Evolutionary conservation across 2,329 filamentous ascomycete species (phyloP), one percentile per base, ranked within the genome.

Genomic region (Exophiala phaeomuriformis): DNA sequence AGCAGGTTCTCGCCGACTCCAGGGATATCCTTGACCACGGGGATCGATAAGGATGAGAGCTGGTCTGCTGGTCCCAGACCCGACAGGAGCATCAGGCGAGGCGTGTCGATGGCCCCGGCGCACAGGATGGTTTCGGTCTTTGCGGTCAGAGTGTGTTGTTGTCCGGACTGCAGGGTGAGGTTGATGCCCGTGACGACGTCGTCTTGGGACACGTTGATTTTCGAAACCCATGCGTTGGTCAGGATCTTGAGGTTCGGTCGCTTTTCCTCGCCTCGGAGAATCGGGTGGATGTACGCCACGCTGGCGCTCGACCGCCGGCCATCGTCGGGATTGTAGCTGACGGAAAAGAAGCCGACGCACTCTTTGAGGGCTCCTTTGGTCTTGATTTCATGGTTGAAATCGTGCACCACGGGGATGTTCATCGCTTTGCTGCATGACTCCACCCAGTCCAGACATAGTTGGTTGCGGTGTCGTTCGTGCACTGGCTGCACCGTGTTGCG

Each of bases 271-370:
- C 88, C 88, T 39, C 85, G 82, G 49, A 95, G 79, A 65, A 95
- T 90, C 35, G 90, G 90, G 72, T 95, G 90, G 66, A 95, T 90
- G 73, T 95, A 95, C 12, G 90, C 90, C 27, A 95, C 89, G 54
- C 85, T 90, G 55, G 90, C 89, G 67, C 86, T 90, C 74, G 86
- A 91, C 59, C 90, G 83, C 64, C 82, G 81, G 65, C 89, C 88
- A 65, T 89, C 84, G 65, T 95, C 89, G 2, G 90, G 90, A 74
- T 95, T 94, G 75, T 95, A 95, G 36, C 87, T 84, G 62, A 95
- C 83, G 60, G 85, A 90, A 77, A 95, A 91, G 78, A 95, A 95
- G 52, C 90, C 90, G 30, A 93, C 86, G 46, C 86, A 86, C 64
- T 86, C 77, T 61, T 82, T 83, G 60, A 95, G 73, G 42, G 83